Evolutionary conservation across 352 stramenopile species (phyloP).

Genomic region (Thraustochytrium sp.): DNA sequence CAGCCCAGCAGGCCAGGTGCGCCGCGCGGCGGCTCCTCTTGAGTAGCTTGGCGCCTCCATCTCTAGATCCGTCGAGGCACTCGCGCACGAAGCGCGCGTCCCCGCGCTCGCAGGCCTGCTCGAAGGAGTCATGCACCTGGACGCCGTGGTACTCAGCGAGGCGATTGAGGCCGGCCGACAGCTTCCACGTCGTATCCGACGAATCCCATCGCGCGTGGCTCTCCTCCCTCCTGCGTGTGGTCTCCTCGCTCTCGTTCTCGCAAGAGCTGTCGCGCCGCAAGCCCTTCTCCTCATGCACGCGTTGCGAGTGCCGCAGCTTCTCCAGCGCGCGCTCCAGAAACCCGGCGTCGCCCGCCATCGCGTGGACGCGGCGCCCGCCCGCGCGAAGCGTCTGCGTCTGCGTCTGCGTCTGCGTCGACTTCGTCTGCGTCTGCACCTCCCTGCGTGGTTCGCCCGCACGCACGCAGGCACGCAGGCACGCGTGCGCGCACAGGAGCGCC

Average conservation of each 20-base stretch:
- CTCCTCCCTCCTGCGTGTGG: too few species aligned
- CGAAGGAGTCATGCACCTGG: constrained; percentile 5
- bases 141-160: not conserved
- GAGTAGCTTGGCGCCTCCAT: not conserved
- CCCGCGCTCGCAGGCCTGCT: constrained; percentile 19
- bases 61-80: not conserved
- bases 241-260: too few species aligned
- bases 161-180: not conserved
- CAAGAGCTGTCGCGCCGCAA: too few species aligned
- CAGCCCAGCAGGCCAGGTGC: constrained; percentile 13
- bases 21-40: not conserved
- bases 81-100: constrained; percentile 15
- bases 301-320: constrained; percentile 59
- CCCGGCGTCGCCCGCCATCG: not conserved
- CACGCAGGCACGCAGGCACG: too few species aligned
- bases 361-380: not conserved
- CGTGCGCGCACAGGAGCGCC: too few species aligned
- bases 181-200: not conserved
- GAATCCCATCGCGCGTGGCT: too few species aligned
- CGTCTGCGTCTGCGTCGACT: too few species aligned
- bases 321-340: constrained; percentile 62
- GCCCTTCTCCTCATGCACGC: constrained; percentile 62
- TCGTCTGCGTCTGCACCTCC: too few species aligned
- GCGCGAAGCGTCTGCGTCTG: not conserved
- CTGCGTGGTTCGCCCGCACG: too few species aligned